Evolutionary conservation across 805 yeast genomes (phyloP), one percentile per base, ranked within the genome.

Genomic region (Zygosaccharomyces bisporus): DNA sequence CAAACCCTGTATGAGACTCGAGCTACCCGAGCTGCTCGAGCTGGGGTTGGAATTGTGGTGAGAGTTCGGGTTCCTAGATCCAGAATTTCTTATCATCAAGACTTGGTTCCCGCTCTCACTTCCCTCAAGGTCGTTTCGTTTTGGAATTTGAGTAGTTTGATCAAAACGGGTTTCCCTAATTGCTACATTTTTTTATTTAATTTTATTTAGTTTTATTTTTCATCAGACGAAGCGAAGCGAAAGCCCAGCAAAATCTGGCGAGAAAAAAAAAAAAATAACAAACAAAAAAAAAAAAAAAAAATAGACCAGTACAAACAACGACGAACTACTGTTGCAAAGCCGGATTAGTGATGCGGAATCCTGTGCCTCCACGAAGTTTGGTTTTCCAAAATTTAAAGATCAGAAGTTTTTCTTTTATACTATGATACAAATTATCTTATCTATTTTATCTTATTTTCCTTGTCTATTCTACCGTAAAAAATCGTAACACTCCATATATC

Each of bases 1-100:
- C 41, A 62, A 45, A 40, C 59, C 61, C 14, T 61, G 58, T 33
- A 62, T 48, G 6, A 62, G 46, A 2, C 60, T 54, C 12, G 57
- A 42, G 16, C 45, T 39, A 2, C 60, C 56, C 12, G 57, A 42
- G 13, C 45, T 39, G 3, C 60, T 55, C 10, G 57, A 40, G 16
- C 45, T 39, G 7, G 46, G 27, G 20, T 39, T 45, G 10, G 41
- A 38, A 36, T 37, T 37, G 12, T 37, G 29, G 16, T 44, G 25
- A 31, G 39, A 49, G 31, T 37, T 43, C 6, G 51, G 27, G 37
- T 32, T 41, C 35, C 53, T 47, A 5, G 53, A 45, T 34, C 45
- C 39, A 12, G 52, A 44, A 33, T 46, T 39, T 34, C 50, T 50
- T 12, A 38, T 41, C 53, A 50, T 50, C n/a, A 17, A 27, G 14